These are phyloP conservation scores for Rhizopus delemar DNA, from an alignment of 371 early-diverging fungal species.

Conservation along the genomic window DNA sequence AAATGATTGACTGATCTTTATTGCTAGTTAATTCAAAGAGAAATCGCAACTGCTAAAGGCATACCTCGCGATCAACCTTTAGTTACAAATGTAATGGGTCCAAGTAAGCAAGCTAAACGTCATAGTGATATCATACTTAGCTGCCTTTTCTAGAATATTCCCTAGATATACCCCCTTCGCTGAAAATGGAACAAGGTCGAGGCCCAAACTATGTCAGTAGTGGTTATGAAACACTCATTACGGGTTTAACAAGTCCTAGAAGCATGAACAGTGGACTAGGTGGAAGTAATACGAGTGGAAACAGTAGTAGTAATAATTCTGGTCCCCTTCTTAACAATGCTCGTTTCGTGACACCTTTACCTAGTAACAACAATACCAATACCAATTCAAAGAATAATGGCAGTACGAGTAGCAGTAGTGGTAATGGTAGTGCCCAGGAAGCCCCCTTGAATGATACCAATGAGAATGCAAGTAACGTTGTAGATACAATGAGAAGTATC, in stretches of 20 bases:
- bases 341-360: background rate
- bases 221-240: background rate
- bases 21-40: slow-evolving; percentile 46
- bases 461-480: too few species aligned
- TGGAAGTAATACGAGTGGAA: slow-evolving; percentile 13
- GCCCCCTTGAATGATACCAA: too few species aligned
- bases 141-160: slow-evolving; percentile 7
- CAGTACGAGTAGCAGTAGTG: slow-evolving; percentile 8
- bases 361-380: slow-evolving; percentile 11
- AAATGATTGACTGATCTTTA: background rate
- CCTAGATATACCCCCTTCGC: background rate
- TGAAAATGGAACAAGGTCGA: slow-evolving; percentile 9
- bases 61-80: slow-evolving; percentile 34
- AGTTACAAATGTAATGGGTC: slow-evolving; percentile 18
- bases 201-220: background rate
- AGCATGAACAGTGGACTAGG: slow-evolving; percentile 27
- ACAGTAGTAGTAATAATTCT: slow-evolving; percentile 15
- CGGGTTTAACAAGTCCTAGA: slow-evolving; percentile 19
- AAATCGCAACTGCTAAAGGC: slow-evolving; percentile 44
- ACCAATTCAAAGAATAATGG: slow-evolving; percentile 9
- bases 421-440: background rate
- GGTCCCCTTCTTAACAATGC: background rate
- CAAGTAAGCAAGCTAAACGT: slow-evolving; percentile 17
- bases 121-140: background rate
- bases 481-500: slow-evolving; percentile 1